These are phyloP conservation scores for Fusarium sambucinum DNA, from an alignment of 2,329 filamentous ascomycete genomes.

Conservation along the genomic window DNA sequence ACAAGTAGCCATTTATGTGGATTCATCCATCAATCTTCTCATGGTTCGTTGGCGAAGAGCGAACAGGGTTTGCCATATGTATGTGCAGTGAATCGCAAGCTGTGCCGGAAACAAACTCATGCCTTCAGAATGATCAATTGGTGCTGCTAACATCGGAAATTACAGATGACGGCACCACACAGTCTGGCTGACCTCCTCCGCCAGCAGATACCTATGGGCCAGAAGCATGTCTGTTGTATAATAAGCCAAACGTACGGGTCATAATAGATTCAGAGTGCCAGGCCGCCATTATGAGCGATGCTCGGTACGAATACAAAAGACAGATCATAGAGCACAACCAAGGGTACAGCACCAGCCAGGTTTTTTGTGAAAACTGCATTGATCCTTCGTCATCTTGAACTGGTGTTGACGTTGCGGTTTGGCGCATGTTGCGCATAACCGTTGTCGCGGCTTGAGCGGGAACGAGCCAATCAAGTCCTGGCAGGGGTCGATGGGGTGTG, in stretches of 20 bases:
- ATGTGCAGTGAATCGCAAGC: slow-evolving; percentile 1
- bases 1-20: slow-evolving; percentile 4
- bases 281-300: slow-evolving; percentile 25
- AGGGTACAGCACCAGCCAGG: slow-evolving; percentile 45
- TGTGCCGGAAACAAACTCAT: neutral
- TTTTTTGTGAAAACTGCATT: slow-evolving; percentile 56
- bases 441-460: slow-evolving; percentile 58
- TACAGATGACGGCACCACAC: neutral
- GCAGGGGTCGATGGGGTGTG: slow-evolving; percentile 46
- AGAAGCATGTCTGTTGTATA: neutral
- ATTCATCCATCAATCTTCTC: slow-evolving; percentile 8
- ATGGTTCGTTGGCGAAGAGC: slow-evolving; percentile 3
- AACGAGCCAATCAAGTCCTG: slow-evolving; percentile 56
- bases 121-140: neutral
- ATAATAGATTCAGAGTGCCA: slow-evolving; percentile 12
- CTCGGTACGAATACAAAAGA: slow-evolving; percentile 2
- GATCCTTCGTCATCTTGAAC: slow-evolving; percentile 60
- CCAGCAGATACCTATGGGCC: neutral
- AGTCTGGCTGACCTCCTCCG: neutral
- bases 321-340: slow-evolving; percentile 11
- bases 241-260: neutral
- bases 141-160: neutral
- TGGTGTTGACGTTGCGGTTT: slow-evolving; percentile 61
- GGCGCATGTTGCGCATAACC: slow-evolving; percentile 68
- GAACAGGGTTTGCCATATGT: slow-evolving; percentile 7